Base-by-base conservation (phyloP, 1,139 yeast genomes). In the Eremothecium coryli region DNA sequence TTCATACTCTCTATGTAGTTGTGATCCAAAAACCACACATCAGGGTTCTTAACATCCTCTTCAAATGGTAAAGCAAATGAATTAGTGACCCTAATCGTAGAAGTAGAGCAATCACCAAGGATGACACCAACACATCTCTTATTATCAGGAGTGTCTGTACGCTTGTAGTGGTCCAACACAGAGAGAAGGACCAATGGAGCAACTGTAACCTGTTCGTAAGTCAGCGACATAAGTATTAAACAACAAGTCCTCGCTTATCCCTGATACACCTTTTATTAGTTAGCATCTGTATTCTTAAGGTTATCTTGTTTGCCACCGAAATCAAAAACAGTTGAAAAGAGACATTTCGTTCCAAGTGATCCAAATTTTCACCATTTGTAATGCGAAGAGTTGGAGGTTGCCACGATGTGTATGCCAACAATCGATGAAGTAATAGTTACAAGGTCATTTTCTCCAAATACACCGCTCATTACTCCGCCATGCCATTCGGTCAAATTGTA, bases 1-100 rank as follows among this genome's bases (percentile, higher is more conserved):
- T 90, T 81, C 99, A 93, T 93, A 37, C 84, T 73, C 54, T 90
- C 98, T 43, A 93, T 85, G 57, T 79, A 93, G 57, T 93, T 90
- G 62, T 93, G 98, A 57, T 93, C 98, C 52, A 93, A 67, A 54
- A 90, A 93, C 97, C 98, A 93, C 31, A 93, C 96, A n/a, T 76
- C 76, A 2, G 94, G 73, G 58, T 85, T 82, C 60, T 77, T 81
- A 36, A 82, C 95, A 55, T 90, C 98, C 58, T 93, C 99, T 61
- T 93, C 98, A 55, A 90, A 93, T 1, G 99, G 99, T 40, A 82
- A 75, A 8, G 93, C 93, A 62, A 78, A 81, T 5, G 85, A 77
- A 53, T 81, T 81, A 32, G 88, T 72, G 3, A 88, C 88, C 40
- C 70, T 68, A 27, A 79, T 71, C 1, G 62, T 62, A 23, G 82